Base-by-base conservation (phyloP, 495 filamentous ascomycete genomes). In the Penicillium psychrofluorescens region DNA sequence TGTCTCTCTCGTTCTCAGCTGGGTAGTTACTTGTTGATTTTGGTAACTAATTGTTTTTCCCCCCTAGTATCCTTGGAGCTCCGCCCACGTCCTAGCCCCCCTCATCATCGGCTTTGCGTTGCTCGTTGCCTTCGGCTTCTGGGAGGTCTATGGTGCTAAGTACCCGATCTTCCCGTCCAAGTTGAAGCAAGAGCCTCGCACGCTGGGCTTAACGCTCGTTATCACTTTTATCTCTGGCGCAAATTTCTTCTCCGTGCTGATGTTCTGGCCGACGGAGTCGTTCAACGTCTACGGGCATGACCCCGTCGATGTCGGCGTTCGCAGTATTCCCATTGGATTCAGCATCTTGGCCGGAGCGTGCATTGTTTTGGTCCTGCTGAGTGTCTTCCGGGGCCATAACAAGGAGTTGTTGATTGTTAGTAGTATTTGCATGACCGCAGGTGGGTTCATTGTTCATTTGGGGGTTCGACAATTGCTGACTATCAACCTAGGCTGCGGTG, bases 261-360 rank as follows among this genome's bases (percentile, higher is more conserved):
- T 86, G 60, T 81, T 87, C 51, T 87, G 83, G 84, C 84, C 84
- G 0, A 83, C 79, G 0, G 76, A 87, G 61, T 78, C 81, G 1
- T 85, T 80, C 68, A 86, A 86, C 53, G 80, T 86, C 8, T 86
- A 85, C 47, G 83, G 82, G 11, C 80, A 86, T 45, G 77, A 84
- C 45, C 81, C 83, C 6, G 58, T 82, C 13, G 75, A 64, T n/a
- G 75, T 86, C 38, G 83, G 83, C 29, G 51, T 87, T 44, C 76
- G 83, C 45, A 81, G 81, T 46, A 39, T 86, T 12, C 81, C 83
- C 5, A 72, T 85, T 43, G 82, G 79, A 2, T 79, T 85, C 41
- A 74, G 74, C 15, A 81, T 84, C 44, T 62, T 85, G 14, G 57
- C 51, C 27, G 83, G 84, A 29, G 82, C 81, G 27, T 77, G 79